Evolutionary conservation across 2,329 filamentous ascomycete species (phyloP), one percentile per base, ranked within the genome.

Genomic region (Aspergillus fischeri): DNA sequence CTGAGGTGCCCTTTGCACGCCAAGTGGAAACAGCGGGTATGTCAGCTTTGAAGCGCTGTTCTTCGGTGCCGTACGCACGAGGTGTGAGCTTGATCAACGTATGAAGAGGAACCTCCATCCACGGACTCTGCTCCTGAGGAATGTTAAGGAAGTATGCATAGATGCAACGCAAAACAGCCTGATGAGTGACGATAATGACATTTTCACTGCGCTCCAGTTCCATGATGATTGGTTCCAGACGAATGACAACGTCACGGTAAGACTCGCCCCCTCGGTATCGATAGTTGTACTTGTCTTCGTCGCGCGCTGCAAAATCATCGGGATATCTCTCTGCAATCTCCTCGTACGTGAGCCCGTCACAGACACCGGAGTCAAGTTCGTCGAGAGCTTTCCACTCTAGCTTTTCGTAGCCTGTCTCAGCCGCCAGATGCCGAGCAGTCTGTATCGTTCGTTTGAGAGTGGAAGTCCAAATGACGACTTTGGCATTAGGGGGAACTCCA

Each of bases 261-360:
- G 90, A 95, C 78, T 99, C 94, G 54, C 94, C 94, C 61, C 94
- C 94, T 4, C 94, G 88, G 77, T 99, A 99, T 56, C 94, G 91
- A 78, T 99, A 99, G 79, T 99, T 97, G 84, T 97, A 97, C 77
- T 99, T 99, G 81, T 99, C 94, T 65, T 96, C 91, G 74, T 99
- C 94, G 61, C 94, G 91, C 35, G 93, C 92, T 51, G 87, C 86
- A 77, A 99, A 99, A 77, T 99, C 94, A 65, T 97, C 92, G 0
- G 94, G 94, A 72, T 91, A 97, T 54, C 84, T 80, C 68, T 95
- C 86, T 68, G 94, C 91, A 71, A 99, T 97, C 72, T 99, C 89
- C 69, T 91, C 90, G 73, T 97, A 97, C 1, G 94, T 99, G 73
- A 97, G 86, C 54, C 93, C 92, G 68, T 99, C 94, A 77, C 94